Evolutionary conservation across 1,139 yeast species (phyloP).

Genomic region (Candida neerlandica): DNA sequence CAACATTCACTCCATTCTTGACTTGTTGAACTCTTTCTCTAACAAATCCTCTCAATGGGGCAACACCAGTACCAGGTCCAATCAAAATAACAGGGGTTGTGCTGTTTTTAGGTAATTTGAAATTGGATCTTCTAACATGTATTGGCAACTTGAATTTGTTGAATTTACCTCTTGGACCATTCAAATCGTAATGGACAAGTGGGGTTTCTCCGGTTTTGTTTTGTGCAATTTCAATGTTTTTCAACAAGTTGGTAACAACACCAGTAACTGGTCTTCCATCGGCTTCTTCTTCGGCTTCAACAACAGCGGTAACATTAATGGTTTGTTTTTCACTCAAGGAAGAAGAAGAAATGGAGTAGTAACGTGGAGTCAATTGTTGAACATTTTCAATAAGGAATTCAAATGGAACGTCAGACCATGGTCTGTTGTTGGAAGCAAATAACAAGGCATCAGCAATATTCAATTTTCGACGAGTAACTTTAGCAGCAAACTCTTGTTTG

Average conservation of each 20-base stretch:
- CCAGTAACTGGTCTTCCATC: slow-evolving; percentile 60
- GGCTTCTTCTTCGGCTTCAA: slow-evolving; percentile 67
- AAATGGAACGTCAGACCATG: slow-evolving; percentile 82
- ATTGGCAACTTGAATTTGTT: slow-evolving; percentile 70
- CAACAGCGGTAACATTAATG: slow-evolving; percentile 88
- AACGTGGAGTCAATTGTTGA: slow-evolving; percentile 87
- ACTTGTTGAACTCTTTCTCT: slow-evolving; percentile 67
- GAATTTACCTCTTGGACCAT: slow-evolving; percentile 78
- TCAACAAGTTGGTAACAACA: slow-evolving; percentile 86
- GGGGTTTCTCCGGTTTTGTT: slow-evolving; percentile 49
- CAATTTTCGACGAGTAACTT: slow-evolving; percentile 59
- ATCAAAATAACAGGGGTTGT: slow-evolving; percentile 84
- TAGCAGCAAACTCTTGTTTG: slow-evolving; percentile 66
- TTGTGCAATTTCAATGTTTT: slow-evolving; percentile 68
- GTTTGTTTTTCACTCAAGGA: slow-evolving; percentile 73
- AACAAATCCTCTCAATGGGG: slow-evolving; percentile 93
- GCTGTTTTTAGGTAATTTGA: slow-evolving; percentile 90
- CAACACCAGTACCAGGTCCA: slow-evolving; percentile 99
- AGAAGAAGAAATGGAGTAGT: slow-evolving; percentile 94
- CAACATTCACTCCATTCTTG: slow-evolving; percentile 57
- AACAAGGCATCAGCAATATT: slow-evolving; percentile 80
- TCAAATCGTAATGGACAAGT: slow-evolving; percentile 64
- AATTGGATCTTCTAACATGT: slow-evolving; percentile 92
- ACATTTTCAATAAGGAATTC: slow-evolving; percentile 80
- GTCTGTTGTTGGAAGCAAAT: slow-evolving; percentile 57